Evolutionary conservation across 495 filamentous ascomycete genomes (phyloP).

Genomic region (Penicillium paxilli): DNA sequence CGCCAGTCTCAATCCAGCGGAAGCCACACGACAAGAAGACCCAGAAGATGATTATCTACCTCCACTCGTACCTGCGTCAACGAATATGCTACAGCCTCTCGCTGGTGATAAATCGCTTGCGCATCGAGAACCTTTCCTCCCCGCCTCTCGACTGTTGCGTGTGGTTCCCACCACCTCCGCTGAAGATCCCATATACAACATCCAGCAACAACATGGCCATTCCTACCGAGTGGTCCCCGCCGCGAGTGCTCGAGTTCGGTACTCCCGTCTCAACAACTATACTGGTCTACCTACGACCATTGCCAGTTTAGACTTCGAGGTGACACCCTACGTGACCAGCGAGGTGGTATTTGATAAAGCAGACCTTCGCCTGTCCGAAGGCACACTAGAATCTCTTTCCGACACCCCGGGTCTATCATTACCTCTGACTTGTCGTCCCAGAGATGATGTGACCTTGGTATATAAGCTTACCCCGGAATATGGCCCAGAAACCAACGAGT

Average conservation of each 20-base stretch:
- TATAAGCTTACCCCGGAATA: constrained; percentile 73
- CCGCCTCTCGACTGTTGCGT: constrained; percentile 74
- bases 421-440: constrained; percentile 70
- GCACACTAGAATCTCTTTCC: constrained; percentile 67
- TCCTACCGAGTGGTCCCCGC: constrained; percentile 74
- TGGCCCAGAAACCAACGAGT: constrained; percentile 49
- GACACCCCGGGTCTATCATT: constrained; percentile 55
- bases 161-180: constrained; percentile 66
- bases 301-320: constrained; percentile 84
- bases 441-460: constrained; percentile 82
- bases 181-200: constrained; percentile 61
- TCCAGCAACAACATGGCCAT: constrained; percentile 60
- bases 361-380: constrained; percentile 63
- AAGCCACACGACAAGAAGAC: constrained; percentile 46
- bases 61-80: constrained; percentile 69
- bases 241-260: constrained; percentile 81
- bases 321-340: constrained; percentile 77
- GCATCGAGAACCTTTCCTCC: constrained; percentile 71
- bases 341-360: constrained; percentile 69
- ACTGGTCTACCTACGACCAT: constrained; percentile 67
- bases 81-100: constrained; percentile 81
- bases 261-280: constrained; percentile 67
- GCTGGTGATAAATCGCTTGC: constrained; percentile 64
- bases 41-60: constrained; percentile 73
- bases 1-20: constrained; percentile 62